Percentiles rank a stretch among this genome's conserved stretches.
phyloP scores from a whole-genome alignment of 176 grass and related monocot species.

The Thinopyrum elongatum region DNA sequence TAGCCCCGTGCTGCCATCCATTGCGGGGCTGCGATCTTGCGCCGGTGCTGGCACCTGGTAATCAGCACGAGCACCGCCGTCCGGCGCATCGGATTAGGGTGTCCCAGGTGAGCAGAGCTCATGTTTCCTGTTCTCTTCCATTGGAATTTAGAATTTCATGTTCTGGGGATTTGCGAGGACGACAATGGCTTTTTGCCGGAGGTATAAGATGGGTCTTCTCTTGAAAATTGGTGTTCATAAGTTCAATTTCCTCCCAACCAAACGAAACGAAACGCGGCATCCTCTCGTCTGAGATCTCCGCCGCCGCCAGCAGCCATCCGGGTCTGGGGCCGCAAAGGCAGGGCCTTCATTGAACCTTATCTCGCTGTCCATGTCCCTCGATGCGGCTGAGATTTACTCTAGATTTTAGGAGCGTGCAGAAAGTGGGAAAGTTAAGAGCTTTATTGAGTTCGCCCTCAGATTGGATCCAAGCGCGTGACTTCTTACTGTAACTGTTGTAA shows the following conservation, averaged over 20 bases:
- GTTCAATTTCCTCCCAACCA: neutral
- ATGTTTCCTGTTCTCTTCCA: neutral
- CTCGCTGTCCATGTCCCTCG: neutral
- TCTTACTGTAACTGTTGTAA: neutral
- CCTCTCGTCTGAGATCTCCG: neutral
- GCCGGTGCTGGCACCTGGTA: neutral
- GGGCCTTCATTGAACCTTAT: neutral
- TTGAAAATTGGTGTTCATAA: neutral
- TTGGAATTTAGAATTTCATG: neutral
- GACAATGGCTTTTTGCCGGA: neutral
- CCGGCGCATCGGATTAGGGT: neutral
- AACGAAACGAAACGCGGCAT: neutral
- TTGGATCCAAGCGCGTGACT: conserved; percentile 3
- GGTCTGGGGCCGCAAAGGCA: neutral
- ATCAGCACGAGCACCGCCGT: neutral
- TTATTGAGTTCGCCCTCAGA: neutral
- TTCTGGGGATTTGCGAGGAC: neutral
- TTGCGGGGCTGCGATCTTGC: neutral
- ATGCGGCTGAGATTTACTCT: neutral
- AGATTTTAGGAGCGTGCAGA: neutral
- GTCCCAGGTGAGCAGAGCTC: conserved; percentile 5
- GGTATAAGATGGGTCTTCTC: neutral
- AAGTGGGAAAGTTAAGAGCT: neutral
- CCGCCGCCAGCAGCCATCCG: neutral
- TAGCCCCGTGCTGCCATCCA: neutral